Evolutionary conservation across 1,284 basidiomycete genomes (phyloP), one percentile per base, ranked within the genome.

Genomic region (Marasmius tenuissimus): DNA sequence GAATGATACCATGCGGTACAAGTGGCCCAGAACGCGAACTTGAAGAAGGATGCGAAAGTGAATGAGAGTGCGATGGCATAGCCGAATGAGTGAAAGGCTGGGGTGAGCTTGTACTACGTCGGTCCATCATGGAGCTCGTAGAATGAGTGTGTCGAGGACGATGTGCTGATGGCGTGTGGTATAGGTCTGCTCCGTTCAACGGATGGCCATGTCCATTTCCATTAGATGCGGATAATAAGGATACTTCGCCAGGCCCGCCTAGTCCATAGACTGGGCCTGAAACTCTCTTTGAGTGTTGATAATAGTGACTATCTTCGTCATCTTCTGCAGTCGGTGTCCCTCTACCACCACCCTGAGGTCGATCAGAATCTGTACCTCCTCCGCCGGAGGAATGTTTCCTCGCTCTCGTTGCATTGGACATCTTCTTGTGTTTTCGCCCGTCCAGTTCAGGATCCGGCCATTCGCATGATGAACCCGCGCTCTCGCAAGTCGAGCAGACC

Each of bases 371-470:
- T 27, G 54, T 20, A 61, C 22, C 27, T 47, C 33, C 47, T 18
- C 52, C 40, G 53, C 22, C 37, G 45, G 53, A 9, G 20, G 42
- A 14, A 16, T 42, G 47, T 54, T 59, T 14, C 40, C 34, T 40
- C 27, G 55, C 8, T 27, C 48, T 34, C 27, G 18, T 37, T 9
- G 33, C 22, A 20, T 37, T 45, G 20, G 61, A 48, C 48, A 38
- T 48, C 35, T 61, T 63, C 47, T 63, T 63, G 40, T 63, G 52
- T 49, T 60, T 63, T 40, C 62, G 51, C n/a, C 62, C 62, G 27
- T 63, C 62, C 18, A 61, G 59, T n/a, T 58, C 59, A n/a, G 62
- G 62, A 56, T 63, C 59, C 10, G 62, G 62, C 59, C 59, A 63
- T 38, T 63, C 55, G 35, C 62, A 63, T 10, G 20, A 11, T 33